Base-by-base conservation (phyloP, 2,329 filamentous ascomycete species). In the Aureobasidium pullulans region DNA sequence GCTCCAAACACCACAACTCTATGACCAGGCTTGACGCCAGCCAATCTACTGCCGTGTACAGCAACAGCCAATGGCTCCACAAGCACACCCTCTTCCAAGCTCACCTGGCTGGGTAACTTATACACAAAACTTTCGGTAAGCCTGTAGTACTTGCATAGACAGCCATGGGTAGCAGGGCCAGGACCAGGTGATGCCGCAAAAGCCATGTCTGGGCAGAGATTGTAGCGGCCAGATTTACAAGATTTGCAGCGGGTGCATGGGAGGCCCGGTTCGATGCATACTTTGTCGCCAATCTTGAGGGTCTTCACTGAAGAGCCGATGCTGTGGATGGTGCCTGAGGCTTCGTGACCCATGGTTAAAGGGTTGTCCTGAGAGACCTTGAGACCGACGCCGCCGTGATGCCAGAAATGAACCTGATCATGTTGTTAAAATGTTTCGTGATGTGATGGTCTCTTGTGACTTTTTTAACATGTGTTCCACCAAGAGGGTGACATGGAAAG, bases 231-330 rank as follows among this genome's bases (percentile, higher is more conserved):
- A 10, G 59, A 52, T 16, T 59, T 59, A 59, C 64, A 66, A 1
- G 39, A 31, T 13, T 74, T 71, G 78, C 90, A 96, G 62, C 83
- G 82, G 3, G 83, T 82, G 70, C 86, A 89, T 1, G 84, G 83
- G 47, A 85, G 76, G 58, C 86, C 86, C 19, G 87, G 85, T 72
- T 90, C 87, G 72, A 90, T 84, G 7, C 86, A 86, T 36, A 92
- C 88, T 16, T 78, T 80, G 71, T 92, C 89, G 60, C 86, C 86
- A 36, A 81, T 75, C 60, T 79, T 77, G 34, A 89, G 73, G 1
- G 75, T 71, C 36, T 75, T 81, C 36, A 87, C 84, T 28, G 74
- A 75, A 9, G 80, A 72, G 39, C 86, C 86, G 40, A 85, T 75
- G 46, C 80, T 76, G 61, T 79, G 77, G 59, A 89, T 77, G 23